Conservation (phyloP, 768 basidiomycete genomes). For the Coprinopsis sp. region DNA sequence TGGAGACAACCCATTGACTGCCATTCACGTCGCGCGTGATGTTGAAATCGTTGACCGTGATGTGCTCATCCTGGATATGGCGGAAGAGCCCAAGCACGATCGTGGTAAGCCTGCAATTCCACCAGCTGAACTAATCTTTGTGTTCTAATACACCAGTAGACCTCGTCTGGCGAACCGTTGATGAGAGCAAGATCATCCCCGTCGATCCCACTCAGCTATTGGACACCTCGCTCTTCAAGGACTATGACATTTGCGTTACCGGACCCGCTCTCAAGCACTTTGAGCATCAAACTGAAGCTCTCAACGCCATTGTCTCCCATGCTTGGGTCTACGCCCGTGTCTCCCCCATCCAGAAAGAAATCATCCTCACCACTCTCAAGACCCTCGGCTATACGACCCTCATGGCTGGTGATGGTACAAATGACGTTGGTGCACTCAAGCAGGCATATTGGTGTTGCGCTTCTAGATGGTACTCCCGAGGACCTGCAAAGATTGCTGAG, state of each 20-base stretch:
- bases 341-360: conserved; percentile 93
- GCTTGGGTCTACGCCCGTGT: conserved; percentile 99
- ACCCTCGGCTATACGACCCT: conserved; percentile 86
- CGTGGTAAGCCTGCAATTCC: conserved; percentile 42
- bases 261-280: conserved; percentile 91
- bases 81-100: conserved; percentile 70
- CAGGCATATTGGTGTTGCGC: conserved; percentile 96
- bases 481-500: conserved; percentile 91
- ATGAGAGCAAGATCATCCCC: conserved; percentile 84
- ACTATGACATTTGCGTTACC: conserved; percentile 96
- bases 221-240: conserved; percentile 69
- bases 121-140: neutral
- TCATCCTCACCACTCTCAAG: conserved; percentile 88
- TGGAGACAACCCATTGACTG: conserved; percentile 96
- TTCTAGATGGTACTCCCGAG: conserved; percentile 86
- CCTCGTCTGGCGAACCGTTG: conserved; percentile 90
- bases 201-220: conserved; percentile 78
- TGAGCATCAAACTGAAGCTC: conserved; percentile 63
- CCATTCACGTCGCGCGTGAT: conserved; percentile 90
- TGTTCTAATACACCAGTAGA: conserved; percentile 38
- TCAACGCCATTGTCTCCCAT: conserved; percentile 82
- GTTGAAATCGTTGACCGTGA: conserved; percentile 98
- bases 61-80: conserved; percentile 85
- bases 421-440: conserved; percentile 97
- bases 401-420: conserved; percentile 99